A percentile compares a stretch with the other conserved stretches of the same genome.
These are phyloP conservation scores for Mycena venus DNA, from an alignment of 768 basidiomycete species.

Conservation along the genomic window DNA sequence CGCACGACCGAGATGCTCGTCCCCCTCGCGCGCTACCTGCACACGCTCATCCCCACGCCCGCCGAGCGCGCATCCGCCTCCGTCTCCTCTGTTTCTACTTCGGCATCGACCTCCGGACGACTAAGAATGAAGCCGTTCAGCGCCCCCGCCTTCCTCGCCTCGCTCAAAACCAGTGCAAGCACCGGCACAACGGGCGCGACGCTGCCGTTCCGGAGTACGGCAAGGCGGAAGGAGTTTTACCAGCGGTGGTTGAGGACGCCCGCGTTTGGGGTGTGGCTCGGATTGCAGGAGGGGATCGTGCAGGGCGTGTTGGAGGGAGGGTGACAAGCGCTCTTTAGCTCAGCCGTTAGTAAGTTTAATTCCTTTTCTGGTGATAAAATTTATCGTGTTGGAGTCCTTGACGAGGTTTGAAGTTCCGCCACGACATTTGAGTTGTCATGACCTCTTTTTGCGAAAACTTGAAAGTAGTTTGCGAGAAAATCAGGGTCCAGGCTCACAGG, in stretches of 20 bases:
- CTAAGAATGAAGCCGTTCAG: slow-evolving; percentile 80
- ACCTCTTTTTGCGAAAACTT: too few relatives aligned
- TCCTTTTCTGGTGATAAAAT: too few relatives aligned
- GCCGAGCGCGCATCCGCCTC: slow-evolving; percentile 58
- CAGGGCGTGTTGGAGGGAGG: slow-evolving; percentile 61
- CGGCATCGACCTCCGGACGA: slow-evolving; percentile 31
- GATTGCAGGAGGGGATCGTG: slow-evolving; percentile 80
- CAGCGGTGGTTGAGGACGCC: slow-evolving; percentile 82
- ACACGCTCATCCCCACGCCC: slow-evolving; percentile 85
- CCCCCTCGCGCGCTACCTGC: slow-evolving; percentile 92
- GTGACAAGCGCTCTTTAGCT: too few relatives aligned
- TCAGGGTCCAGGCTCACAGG: too few relatives aligned
- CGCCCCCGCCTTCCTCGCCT: slow-evolving; percentile 75
- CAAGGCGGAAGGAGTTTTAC: slow-evolving; percentile 81
- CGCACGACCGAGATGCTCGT: slow-evolving; percentile 89
- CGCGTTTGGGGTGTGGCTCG: slow-evolving; percentile 85
- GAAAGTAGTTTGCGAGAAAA: too few relatives aligned
- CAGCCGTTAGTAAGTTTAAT: too few relatives aligned
- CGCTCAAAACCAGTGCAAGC: slow-evolving; percentile 61
- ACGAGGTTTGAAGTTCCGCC: too few relatives aligned
- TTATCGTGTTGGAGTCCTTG: too few relatives aligned
- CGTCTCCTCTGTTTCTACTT: not conserved
- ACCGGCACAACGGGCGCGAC: slow-evolving; percentile 68
- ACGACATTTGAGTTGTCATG: too few relatives aligned
- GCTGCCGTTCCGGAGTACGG: slow-evolving; percentile 79